A percentile compares a stretch with the other conserved stretches of the same genome.
These are phyloP conservation scores for Fraxinus sp. DNA, from an alignment of 305 asterid genomes.

Conservation along the genomic window DNA sequence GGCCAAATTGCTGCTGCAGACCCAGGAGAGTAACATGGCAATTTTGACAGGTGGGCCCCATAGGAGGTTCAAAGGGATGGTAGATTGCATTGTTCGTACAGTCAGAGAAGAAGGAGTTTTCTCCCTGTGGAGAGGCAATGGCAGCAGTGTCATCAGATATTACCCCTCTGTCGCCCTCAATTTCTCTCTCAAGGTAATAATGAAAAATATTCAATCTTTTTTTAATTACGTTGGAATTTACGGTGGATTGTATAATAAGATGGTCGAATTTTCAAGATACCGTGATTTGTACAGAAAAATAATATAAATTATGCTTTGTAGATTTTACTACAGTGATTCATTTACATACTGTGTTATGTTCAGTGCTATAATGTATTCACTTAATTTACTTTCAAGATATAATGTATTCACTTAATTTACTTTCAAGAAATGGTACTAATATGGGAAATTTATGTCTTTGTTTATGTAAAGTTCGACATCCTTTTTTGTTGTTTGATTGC, in stretches of 20 bases:
- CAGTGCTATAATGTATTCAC: neutral
- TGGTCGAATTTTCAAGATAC: neutral
- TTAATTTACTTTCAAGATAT: neutral
- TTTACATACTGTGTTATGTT: neutral
- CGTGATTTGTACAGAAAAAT: neutral
- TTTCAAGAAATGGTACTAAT: neutral
- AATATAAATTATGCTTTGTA: neutral
- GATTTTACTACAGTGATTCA: neutral
- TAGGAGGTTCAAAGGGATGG: slow-evolving; percentile 83
- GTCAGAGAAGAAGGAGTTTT: slow-evolving; percentile 79
- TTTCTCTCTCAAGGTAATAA: slow-evolving; percentile 86
- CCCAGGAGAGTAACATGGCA: slow-evolving; percentile 90
- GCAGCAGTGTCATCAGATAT: slow-evolving; percentile 91
- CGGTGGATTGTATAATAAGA: neutral
- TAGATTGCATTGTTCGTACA: slow-evolving; percentile 77
- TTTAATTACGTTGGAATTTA: neutral
- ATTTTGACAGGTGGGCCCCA: slow-evolving; percentile 67
- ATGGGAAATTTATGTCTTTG: neutral
- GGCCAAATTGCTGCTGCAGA: slow-evolving; percentile 89
- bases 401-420: too few relatives aligned
- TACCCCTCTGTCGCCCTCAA: slow-evolving; percentile 96
- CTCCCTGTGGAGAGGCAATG: slow-evolving; percentile 97
- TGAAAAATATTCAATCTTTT: neutral
- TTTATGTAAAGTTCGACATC: neutral
- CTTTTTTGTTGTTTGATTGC: neutral